Evolutionary conservation across 345 rosid genomes (phyloP), one percentile per base, ranked within the genome.

Genomic region (Populus nigra): DNA sequence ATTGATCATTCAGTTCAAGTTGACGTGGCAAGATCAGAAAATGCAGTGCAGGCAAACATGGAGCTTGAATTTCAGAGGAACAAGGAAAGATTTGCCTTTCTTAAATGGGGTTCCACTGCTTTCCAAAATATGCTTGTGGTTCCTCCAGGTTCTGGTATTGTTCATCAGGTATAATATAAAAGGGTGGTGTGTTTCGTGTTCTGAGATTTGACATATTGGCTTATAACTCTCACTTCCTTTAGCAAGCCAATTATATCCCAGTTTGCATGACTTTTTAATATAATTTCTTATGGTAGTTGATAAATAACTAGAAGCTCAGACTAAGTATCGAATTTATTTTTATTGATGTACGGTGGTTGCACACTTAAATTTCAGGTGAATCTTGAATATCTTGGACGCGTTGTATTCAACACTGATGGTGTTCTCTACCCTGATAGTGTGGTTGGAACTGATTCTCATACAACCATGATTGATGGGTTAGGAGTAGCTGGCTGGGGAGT

Each of bases 91-190:
- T 96, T 96, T 86, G 93, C 92, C 80, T 96, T 96, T 81, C 97
- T 96, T 72, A 96, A 96, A 79, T 94, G 99, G 99, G 99, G 97
- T 11, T 94, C 99, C 62, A 81, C 84, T 65, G 99, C 97, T 55
- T 94, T 96, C 81, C 88, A 69, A 72, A 96, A 96, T 84, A 96
- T 94, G 97, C 97, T 96, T 78, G 98, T 96, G 80, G 99, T 96
- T 68, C 99, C 99, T 77, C 99, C 99, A 47, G 99, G 99, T 61
- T 96, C 99, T 80, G 99, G 99, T 76, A 96, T 96, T 73, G 99
- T 96, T 68, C 99, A 96, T 89, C 98, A 96, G 93, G 99, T 93
- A 91, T 78, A 61, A 39, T 23, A 45, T 53, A 69, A 72, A 66
- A 45, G 75, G 35, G 69, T 27, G 39, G 43, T 74, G 57, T 13